Conservation (phyloP, 352 stramenopile genomes). For the Phytopythium vexans region DNA sequence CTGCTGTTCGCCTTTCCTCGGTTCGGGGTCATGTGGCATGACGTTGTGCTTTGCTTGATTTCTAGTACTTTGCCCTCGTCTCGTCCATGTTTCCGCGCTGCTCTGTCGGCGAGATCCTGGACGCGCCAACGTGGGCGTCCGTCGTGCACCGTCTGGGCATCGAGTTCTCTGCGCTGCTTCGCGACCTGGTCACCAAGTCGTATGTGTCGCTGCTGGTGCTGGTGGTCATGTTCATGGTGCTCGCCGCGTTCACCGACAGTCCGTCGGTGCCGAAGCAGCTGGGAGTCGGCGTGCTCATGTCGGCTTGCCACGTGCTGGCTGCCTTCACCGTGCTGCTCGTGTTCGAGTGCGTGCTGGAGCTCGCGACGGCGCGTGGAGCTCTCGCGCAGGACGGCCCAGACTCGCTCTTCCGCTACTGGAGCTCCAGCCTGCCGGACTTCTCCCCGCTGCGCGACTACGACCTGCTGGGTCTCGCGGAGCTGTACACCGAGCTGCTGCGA, state of each 20-base stretch:
- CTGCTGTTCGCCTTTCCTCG: not conserved
- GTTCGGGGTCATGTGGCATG: not conserved
- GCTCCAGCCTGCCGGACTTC: constrained; percentile 67
- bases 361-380: constrained; percentile 57
- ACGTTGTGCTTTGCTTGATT: constrained; percentile 6
- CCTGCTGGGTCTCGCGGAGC: constrained; percentile 49
- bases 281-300: constrained; percentile 43
- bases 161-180: constrained; percentile 53
- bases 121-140: constrained; percentile 40
- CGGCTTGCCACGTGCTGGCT: constrained; percentile 55
- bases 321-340: constrained; percentile 73
- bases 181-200: constrained; percentile 72
- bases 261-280: constrained; percentile 59
- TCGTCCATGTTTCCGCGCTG: constrained; percentile 93
- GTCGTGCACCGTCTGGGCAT: constrained; percentile 37
- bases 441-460: constrained; percentile 63
- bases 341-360: constrained; percentile 79
- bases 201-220: constrained; percentile 70
- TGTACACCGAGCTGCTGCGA: constrained; percentile 71
- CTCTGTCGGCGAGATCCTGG: constrained; percentile 70
- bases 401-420: constrained; percentile 79
- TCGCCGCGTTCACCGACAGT: constrained; percentile 74
- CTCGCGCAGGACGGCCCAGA: constrained; percentile 64
- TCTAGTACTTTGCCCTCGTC: constrained; percentile 87
- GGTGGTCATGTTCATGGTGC: constrained; percentile 48